Conservation (phyloP, 139 green algal genomes). For the Coelastrella sp. region DNA sequence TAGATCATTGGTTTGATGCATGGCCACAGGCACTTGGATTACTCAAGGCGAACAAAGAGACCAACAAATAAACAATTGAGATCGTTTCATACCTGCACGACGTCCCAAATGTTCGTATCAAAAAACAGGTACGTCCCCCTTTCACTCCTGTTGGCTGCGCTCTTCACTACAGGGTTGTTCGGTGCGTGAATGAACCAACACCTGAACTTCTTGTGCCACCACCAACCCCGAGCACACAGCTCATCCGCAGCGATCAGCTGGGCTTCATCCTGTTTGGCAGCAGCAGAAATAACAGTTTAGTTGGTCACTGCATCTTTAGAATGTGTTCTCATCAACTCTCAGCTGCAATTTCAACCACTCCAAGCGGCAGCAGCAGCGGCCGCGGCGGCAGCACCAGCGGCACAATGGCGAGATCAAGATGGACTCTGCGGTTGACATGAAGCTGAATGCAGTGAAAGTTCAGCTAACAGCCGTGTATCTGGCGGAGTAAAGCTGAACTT, state of each 20-base stretch:
- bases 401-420: neutral
- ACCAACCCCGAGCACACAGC: slow-evolving; percentile 91
- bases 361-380: neutral
- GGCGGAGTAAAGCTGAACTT: no score
- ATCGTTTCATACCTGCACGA: slow-evolving; percentile 70
- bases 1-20: neutral
- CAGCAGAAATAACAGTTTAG: neutral
- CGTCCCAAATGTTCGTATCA: slow-evolving; percentile 90
- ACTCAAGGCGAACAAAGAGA: neutral
- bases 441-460: no score
- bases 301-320: no score
- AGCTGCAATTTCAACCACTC: neutral
- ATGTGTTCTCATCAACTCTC: no score
- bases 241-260: slow-evolving; percentile 97
- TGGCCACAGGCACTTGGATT: neutral
- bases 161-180: slow-evolving; percentile 87
- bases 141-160: slow-evolving; percentile 73
- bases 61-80: neutral
- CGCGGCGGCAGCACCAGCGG: neutral
- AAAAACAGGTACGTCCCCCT: slow-evolving; percentile 96
- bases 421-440: no score
- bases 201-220: slow-evolving; percentile 80
- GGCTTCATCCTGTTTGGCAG: slow-evolving; percentile 74
- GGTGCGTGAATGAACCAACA: slow-evolving; percentile 90
- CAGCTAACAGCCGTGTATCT: no score